Conservation (phyloP, 768 basidiomycete species). For the Scleroderma bovista region DNA sequence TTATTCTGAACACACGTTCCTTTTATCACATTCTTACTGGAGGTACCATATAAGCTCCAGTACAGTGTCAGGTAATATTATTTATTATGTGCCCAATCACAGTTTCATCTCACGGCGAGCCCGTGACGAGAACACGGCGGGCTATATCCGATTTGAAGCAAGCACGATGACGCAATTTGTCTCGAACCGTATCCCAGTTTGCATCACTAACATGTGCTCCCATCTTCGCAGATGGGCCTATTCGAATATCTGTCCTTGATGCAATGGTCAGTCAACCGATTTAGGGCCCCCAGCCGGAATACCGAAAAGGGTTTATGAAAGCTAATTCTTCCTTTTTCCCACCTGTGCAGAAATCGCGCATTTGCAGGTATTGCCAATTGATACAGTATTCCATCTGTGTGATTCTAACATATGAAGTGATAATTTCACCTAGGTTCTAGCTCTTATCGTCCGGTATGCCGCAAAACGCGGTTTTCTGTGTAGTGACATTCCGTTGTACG, state of each 20-base stretch:
- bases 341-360: neutral
- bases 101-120: too few relatives aligned
- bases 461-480: neutral
- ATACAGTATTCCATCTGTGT: neutral
- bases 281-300: neutral
- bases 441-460: neutral
- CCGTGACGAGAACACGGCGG: too few relatives aligned
- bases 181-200: neutral
- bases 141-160: neutral
- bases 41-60: neutral
- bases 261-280: neutral
- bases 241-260: neutral
- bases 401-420: neutral
- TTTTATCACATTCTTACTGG: neutral
- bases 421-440: neutral
- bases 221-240: neutral
- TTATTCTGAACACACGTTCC: neutral
- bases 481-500: neutral
- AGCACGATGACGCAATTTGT: neutral
- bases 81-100: neutral
- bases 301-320: constrained; percentile 1
- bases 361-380: neutral
- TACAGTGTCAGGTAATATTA: neutral
- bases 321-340: neutral
- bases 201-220: neutral